A percentile compares a stretch with the other conserved stretches of the same genome.
Evolutionary conservation across 208 protist genomes (phyloP).

Genomic region (Histomonas meleagridis): DNA sequence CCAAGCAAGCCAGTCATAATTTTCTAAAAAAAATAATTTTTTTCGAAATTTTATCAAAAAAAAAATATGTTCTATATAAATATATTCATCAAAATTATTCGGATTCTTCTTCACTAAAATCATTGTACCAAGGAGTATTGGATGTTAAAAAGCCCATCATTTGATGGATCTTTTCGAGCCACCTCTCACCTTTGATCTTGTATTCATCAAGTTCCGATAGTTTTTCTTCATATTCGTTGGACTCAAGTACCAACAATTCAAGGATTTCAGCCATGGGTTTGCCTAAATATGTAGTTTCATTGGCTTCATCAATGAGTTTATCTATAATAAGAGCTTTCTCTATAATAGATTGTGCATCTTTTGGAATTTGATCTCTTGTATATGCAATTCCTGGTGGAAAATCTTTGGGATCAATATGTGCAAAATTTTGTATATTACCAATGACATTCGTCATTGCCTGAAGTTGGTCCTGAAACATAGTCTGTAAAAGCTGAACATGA

Average conservation of each 20-base stretch:
- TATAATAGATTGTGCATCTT: background rate
- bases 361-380: background rate
- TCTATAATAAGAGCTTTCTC: background rate
- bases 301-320: background rate
- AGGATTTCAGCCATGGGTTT: background rate
- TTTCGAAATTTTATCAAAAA: no score
- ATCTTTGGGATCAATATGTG: background rate
- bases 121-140: background rate
- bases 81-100: no score
- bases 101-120: background rate
- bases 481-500: background rate
- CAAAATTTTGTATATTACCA: background rate
- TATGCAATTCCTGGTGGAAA: background rate
- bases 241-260: background rate
- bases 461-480: background rate
- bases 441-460: background rate
- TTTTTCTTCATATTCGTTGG: background rate
- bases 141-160: background rate
- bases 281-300: background rate
- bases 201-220: background rate
- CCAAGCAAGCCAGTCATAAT: conserved; percentile 3
- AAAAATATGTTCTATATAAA: no score
- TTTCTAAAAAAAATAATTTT: no score
- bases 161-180: background rate
- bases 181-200: background rate